Conservation (phyloP, 106 monocot genomes). For the Cymbidium sinense region DNA sequence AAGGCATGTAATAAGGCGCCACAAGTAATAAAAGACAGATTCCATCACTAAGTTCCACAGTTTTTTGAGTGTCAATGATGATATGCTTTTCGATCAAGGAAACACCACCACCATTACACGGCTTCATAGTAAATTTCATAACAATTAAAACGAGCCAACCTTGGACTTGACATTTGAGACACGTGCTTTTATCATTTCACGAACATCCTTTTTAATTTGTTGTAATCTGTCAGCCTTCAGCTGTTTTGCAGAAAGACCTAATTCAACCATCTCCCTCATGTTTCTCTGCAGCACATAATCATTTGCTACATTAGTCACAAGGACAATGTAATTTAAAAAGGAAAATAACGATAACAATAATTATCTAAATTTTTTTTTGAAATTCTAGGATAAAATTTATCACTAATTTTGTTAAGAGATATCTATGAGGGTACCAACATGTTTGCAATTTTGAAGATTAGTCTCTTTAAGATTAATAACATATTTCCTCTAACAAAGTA, state of each 20-base stretch:
- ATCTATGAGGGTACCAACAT: too few relatives aligned
- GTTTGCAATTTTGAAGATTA: too few relatives aligned
- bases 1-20: not conserved
- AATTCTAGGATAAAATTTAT: not conserved
- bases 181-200: slow-evolving; percentile 77
- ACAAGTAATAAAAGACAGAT: not conserved
- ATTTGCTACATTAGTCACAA: slow-evolving; percentile 7
- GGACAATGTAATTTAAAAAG: not conserved
- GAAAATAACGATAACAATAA: not conserved
- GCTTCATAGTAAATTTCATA: not conserved
- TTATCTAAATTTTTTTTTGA: not conserved
- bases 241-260: slow-evolving; percentile 83
- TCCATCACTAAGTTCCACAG: not conserved
- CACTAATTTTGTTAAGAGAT: not conserved
- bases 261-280: slow-evolving; percentile 87
- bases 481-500: too few relatives aligned
- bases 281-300: slow-evolving; percentile 58
- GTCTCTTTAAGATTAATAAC: too few relatives aligned
- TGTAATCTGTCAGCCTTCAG: slow-evolving; percentile 69
- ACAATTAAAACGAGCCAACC: slow-evolving; percentile 25
- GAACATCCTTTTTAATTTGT: slow-evolving; percentile 75
- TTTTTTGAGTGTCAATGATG: too few relatives aligned
- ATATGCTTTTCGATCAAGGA: too few relatives aligned
- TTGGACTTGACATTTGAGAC: slow-evolving; percentile 45
- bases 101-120: not conserved